A percentile compares a stretch with the other conserved stretches of the same genome.
Conservation (phyloP, 2,329 filamentous ascomycete genomes). For the Clathrospora elynae region DNA sequence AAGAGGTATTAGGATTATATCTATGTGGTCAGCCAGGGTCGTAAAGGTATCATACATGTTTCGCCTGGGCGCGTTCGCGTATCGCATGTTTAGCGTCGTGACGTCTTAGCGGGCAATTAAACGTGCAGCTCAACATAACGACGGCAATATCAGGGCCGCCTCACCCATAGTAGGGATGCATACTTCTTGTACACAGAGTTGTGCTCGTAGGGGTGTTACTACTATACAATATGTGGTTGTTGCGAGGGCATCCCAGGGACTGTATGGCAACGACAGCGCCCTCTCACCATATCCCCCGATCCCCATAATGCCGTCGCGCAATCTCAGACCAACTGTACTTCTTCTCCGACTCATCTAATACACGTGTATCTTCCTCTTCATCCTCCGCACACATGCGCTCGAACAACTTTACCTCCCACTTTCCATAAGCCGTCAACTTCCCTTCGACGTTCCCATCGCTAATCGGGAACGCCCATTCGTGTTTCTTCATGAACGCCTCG, state of each 20-base stretch:
- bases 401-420: slow-evolving; percentile 9
- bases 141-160: slow-evolving; percentile 4
- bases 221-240: no score
- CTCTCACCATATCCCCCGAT: no score
- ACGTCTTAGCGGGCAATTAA: slow-evolving; percentile 14
- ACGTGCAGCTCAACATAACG: slow-evolving; percentile 9
- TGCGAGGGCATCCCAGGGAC: no score
- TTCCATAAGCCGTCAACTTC: neutral
- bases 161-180: slow-evolving; percentile 4
- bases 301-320: no score
- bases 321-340: no score
- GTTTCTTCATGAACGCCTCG: neutral
- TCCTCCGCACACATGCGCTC: slow-evolving; percentile 9
- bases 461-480: neutral
- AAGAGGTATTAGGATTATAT: slow-evolving; percentile 3
- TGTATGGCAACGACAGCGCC: no score
- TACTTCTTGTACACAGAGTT: no score
- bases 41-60: slow-evolving; percentile 14
- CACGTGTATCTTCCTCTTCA: neutral
- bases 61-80: slow-evolving; percentile 15
- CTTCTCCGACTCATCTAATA: neutral
- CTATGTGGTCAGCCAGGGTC: slow-evolving; percentile 13
- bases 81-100: slow-evolving; percentile 9
- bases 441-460: neutral
- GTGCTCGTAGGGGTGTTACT: no score